Base-by-base conservation (phyloP, 768 basidiomycete genomes). In the Pleurotus tuoliensis region DNA sequence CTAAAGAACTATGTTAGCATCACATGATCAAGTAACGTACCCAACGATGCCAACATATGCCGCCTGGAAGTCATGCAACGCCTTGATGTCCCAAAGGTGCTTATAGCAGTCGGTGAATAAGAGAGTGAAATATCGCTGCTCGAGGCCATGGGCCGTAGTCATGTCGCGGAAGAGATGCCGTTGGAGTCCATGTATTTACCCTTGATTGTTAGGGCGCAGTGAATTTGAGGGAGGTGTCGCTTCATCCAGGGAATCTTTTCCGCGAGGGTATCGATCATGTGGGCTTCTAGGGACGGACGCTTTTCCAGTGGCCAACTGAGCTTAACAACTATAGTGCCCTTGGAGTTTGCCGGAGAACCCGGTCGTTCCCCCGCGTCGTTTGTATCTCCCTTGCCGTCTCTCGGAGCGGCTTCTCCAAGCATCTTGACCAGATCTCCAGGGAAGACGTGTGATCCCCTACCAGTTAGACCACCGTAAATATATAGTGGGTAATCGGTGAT, bases 1-100 rank as follows among this genome's bases (percentile, higher is more conserved):
- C 70, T 69, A 4, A 22, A 22, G 22, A 22, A 22, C 22, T 22
- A 22, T 4, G 27, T 20, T 12, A 4, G 37, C 5, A n/a, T 5
- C 11, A 22, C 22, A 4, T 22, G 13, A 4, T 3, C 27, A 34
- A 3, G 2, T 22, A 22, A 22, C 3, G 22, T 22, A 22, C 22
- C 22, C 62, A 2, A 73, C 59, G 41, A 68, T 64, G 25, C 72
- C 67, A 12, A 69, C 51, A 38, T 65, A 72, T 3, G 65, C 56
- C 3, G 58, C 47, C 53, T 67, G 61, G 59, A 73, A 71, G 37
- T 68, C 64, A 8, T 64, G 61, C 0, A 67, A 43, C 25, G 47
- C 60, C 0, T 48, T 56, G 0, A 63, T 64, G 18, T 65, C 56
- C 63, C 64, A 64, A 7, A 71, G 56, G 3, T 60, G 61, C 16